Evolutionary conservation across 129 eudicot genomes (phyloP), one percentile per base, ranked within the genome.

Genomic region (Tagetes erecta): DNA sequence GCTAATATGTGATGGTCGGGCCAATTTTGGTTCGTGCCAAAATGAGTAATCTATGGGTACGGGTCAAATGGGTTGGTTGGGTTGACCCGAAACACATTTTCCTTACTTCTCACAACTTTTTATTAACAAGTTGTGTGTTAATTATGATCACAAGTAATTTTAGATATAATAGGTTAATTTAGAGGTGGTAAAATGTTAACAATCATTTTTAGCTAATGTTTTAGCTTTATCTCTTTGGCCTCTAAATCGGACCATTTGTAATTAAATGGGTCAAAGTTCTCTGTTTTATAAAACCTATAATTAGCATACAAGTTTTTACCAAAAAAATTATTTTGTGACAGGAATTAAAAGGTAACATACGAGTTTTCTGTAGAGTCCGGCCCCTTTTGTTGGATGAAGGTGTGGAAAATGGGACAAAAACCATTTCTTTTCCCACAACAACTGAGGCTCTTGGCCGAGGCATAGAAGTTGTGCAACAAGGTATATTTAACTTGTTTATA

Each of bases 301-400:
- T 31, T 46, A 67, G 34, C 14, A 46, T 76, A 33, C 67, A 13
- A 46, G 12, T 53, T 80, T 49, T 74, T 47, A 76, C 45, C 36
- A 64, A 58, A 36, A 2, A 67, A 60, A 7, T 60, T 13, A 34
- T 68, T 63, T 39, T 35, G 11, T 8, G 52, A 10, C 90, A 95
- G 99, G 99, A 95, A 80, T 63, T 95, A 55, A 95, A 95, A 86
- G 99, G 99, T 63, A 95, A 88, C 72, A 95, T 95, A 34, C 82
- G 99, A 62, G 99, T 95, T 20, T 95, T 95, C 80, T 95, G 99
- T 73, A 83, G 99, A 81, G 99, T 95, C 50, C 84, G 99, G 11
- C 99, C 99, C 39, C 62, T 87, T 40, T 78, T 95, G 75, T 80
- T 79, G 51, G 96, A 95, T 49, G 99, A 91, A 67, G 90, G 85